Evolutionary conservation across 2,329 filamentous ascomycete genomes (phyloP).

Genomic region (Torrubiella hemipterigena): DNA sequence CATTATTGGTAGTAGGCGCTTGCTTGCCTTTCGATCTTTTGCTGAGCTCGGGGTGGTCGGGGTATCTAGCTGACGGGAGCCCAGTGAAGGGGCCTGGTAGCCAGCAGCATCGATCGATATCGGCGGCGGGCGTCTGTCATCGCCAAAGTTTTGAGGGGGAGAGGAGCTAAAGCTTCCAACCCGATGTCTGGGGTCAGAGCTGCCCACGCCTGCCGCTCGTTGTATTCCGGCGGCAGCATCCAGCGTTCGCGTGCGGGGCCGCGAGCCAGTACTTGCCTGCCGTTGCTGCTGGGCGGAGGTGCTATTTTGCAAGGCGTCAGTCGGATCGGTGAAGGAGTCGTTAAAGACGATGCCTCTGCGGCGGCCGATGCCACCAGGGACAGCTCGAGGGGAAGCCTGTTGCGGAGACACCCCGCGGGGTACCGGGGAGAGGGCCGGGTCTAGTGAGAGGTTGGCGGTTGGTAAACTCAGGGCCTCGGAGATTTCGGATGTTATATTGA

Average conservation of each 20-base stretch:
- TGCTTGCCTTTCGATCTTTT: conserved; percentile 33
- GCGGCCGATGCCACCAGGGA: conserved; percentile 25
- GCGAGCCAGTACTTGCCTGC: conserved; percentile 22
- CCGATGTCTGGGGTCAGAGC: conserved; percentile 43
- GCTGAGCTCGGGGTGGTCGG: conserved; percentile 14
- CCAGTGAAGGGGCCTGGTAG: conserved; percentile 24
- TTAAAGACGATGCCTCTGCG: conserved; percentile 51
- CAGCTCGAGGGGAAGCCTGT: conserved; percentile 19
- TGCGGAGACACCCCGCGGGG: conserved; percentile 15
- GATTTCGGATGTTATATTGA: no score
- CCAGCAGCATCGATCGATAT: conserved; percentile 20
- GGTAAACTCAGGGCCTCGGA: no score
- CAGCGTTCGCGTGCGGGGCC: conserved; percentile 47
- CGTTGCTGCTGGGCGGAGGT: conserved; percentile 14
- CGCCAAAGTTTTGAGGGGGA: conserved; percentile 29
- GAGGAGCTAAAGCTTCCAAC: conserved; percentile 61
- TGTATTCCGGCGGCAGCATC: conserved; percentile 41
- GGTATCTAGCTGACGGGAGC: conserved; percentile 19
- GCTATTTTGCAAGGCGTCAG: conserved; percentile 32
- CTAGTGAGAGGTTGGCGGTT: no score
- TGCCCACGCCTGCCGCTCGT: conserved; percentile 19
- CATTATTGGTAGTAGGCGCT: conserved; percentile 42
- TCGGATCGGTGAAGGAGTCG: conserved; percentile 38
- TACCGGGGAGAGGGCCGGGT: conserved; percentile 5
- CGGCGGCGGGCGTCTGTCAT: conserved; percentile 30